Evolutionary conservation across 2,329 filamentous ascomycete species (phyloP), one percentile per base, ranked within the genome.

Genomic region (Huntiella bhutanensis): DNA sequence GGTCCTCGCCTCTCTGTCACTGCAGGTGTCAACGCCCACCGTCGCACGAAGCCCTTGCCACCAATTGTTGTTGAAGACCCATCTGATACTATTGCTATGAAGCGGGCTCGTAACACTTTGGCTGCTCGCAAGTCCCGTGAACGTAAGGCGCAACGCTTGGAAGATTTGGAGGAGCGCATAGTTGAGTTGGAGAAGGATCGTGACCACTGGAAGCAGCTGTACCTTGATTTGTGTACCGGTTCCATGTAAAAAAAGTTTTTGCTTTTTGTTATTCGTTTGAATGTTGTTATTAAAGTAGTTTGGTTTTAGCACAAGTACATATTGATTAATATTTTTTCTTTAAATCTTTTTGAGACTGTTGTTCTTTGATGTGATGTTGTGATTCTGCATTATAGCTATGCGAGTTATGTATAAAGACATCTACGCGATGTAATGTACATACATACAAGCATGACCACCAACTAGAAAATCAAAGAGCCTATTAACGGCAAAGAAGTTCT

Each of bases 71-170:
- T 86, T 34, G 74, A 79, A 22, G 83, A 95, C 54, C 73, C 77
- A 1, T 64, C 55, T 37, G 87, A 95, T 56, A 73, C 72, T 7
- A 60, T 81, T n/a, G 85, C 84, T 15, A 74, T 87, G 70, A 95
- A 95, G 77, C 82, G 88, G 60, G 87, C 86, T 43, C 81, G 86
- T 54, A 96, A 95, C 62, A 93, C 86, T 6, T 73, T 92, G 60
- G 88, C 88, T 13, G 88, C 88, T 55, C 85, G 88, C 54, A 94
- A 94, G 66, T 94, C 86, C 50, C 80, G 88, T 45, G 80, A 85
- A 57, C 80, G 85, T 53, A 94, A 94, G 67, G 77, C 83, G 48
- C 71, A 80, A 59, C 74, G 79, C 54, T 69, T 88, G 51, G 77
- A 82, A 47, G 74, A 77, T 49, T 69, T 94, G 40, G 82, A 92